Evolutionary conservation across 305 asterid genomes (phyloP).

Genomic region (Rubia balearica): DNA sequence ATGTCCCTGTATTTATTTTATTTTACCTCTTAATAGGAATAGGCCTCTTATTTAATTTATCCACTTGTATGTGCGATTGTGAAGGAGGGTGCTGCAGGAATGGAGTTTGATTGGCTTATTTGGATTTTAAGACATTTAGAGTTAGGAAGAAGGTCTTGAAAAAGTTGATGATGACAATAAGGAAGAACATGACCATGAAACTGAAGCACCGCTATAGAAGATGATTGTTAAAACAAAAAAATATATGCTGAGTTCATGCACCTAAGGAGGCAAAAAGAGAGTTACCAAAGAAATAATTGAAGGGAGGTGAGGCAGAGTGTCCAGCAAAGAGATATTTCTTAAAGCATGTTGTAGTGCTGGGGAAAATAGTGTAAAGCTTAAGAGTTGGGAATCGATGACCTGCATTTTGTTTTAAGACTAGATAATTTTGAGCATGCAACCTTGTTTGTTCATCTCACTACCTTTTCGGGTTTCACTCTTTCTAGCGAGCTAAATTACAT

Average conservation of each 20-base stretch:
- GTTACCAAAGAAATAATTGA: too few species aligned
- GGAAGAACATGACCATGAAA: constrained; percentile 24
- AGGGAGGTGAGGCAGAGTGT: too few species aligned
- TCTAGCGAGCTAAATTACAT: constrained; percentile 32
- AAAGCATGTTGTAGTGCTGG: too few species aligned
- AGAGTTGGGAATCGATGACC: neutral
- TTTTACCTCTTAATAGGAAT: too few species aligned
- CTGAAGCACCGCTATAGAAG: constrained; percentile 40
- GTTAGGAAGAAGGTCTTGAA: constrained; percentile 40
- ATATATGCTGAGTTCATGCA: constrained; percentile 26
- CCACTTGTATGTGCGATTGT: neutral
- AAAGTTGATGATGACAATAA: constrained; percentile 37
- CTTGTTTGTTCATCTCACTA: constrained; percentile 53
- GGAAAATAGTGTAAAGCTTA: too few species aligned
- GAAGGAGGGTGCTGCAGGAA: neutral
- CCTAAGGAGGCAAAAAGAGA: too few species aligned
- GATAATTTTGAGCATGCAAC: constrained; percentile 61
- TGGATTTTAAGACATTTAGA: constrained; percentile 37
- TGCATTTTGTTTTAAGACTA: constrained; percentile 49
- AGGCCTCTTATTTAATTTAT: neutral
- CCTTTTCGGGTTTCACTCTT: constrained; percentile 53
- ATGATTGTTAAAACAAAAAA: constrained; percentile 25
- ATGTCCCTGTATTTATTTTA: too few species aligned
- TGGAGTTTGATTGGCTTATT: constrained; percentile 7
- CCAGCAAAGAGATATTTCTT: too few species aligned